A percentile compares a stretch with the other conserved stretches of the same genome.
Conservation (phyloP, 306 rosid genomes). For the Spatholobus suberectus region DNA sequence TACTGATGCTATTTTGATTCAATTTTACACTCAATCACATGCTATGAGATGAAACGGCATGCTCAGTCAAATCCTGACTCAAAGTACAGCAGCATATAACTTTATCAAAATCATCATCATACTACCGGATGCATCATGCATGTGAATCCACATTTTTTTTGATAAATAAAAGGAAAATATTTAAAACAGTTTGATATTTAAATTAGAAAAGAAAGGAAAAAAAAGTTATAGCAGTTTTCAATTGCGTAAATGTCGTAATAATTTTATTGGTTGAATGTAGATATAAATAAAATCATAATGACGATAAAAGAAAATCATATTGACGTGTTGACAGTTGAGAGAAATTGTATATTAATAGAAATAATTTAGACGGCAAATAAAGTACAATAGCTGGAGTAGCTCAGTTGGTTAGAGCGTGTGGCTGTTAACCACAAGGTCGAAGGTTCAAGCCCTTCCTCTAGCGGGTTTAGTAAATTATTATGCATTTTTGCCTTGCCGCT, state of each 20-base stretch:
- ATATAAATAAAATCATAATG: background rate
- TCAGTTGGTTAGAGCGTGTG: conserved; percentile 90
- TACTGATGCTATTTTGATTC: background rate
- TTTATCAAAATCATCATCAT: background rate
- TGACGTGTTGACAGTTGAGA: background rate
- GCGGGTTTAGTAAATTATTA: conserved; percentile 34
- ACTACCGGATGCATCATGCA: background rate
- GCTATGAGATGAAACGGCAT: background rate
- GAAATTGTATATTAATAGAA: no score
- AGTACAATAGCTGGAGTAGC: conserved; percentile 66
- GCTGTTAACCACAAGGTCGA: conserved; percentile 92
- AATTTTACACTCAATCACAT: conserved; percentile 6
- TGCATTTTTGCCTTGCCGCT: no score
- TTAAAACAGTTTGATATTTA: background rate
- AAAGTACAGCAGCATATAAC: background rate
- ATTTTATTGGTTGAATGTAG: background rate
- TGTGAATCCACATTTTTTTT: background rate
- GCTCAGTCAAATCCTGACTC: conserved; percentile 7
- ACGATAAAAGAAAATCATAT: no score
- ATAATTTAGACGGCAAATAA: no score
- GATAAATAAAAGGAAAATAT: background rate
- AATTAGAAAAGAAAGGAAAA: background rate
- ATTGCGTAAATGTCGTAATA: background rate
- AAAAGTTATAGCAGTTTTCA: background rate
- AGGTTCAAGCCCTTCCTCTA: conserved; percentile 85